Evolutionary conservation across 331 rosid species (phyloP), one percentile per base, ranked within the genome.

Genomic region (Pyrus hybrid): DNA sequence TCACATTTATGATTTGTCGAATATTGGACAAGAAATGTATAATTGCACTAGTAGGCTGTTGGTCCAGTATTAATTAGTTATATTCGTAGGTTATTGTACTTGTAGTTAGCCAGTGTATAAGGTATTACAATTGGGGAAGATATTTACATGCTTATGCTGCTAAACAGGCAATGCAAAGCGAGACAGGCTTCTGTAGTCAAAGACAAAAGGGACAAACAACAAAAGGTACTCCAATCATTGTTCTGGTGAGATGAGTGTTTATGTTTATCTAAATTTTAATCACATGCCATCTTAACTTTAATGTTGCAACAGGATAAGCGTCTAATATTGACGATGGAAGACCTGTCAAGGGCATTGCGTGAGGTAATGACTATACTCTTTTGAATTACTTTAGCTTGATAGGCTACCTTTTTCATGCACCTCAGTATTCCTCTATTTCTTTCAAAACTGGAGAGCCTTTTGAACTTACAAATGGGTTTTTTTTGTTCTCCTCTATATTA

Each of bases 121-220:
- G 76, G 60, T 51, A 43, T 22, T 67, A 35, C 35, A 10, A 62
- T 18, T 53, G 73, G 58, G 51, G 53, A 63, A 63, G 56, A 64
- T 62, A 70, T 26, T 85, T 80, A 63, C 79, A 68, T 64, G 70
- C 13, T 45, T 65, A 26, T 73, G 13, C 61, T 21, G 49, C 60
- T 78, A 33, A 58, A 76, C 53, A 95, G 99, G 96, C 99, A 90
- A 69, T 95, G 96, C 88, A 90, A 92, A 79, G 93, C 97, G 74
- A 90, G 97, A 51, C 97, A 89, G 73, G 87, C 96, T 17, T 63
- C 97, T 60, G 84, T 95, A 63, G 90, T 91, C 41, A 92, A 90
- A 83, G 99, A 95, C 82, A 92, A 95, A 87, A 86, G 95, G 80
- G 97, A 95, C 80, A 95, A 87, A 81, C 97, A 92, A 85, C 97